Conservation (phyloP, 176 grass and related monocot genomes). For the Sorghum bicolor region DNA sequence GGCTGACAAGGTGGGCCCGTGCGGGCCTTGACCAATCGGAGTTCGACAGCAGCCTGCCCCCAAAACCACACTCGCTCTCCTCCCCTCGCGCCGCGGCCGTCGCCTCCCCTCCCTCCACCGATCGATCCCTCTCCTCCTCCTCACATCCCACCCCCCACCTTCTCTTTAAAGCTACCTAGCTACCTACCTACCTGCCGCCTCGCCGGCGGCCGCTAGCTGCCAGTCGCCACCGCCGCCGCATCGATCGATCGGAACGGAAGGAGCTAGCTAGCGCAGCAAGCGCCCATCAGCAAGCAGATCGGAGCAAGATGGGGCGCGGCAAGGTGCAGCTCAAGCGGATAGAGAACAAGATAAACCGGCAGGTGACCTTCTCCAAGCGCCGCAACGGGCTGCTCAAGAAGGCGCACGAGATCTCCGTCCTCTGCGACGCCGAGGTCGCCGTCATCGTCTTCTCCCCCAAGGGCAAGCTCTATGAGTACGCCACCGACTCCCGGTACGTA, state of each 20-base stretch:
- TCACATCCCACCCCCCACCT: too few relatives aligned
- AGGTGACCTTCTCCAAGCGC: constrained; percentile 83
- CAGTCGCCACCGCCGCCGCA: background rate
- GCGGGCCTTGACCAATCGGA: background rate
- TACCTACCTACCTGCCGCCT: background rate
- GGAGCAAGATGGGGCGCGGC: constrained; percentile 54
- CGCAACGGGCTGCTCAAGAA: constrained; percentile 75
- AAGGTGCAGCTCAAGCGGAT: constrained; percentile 89
- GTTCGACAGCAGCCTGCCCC: constrained; percentile 1
- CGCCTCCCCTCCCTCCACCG: background rate
- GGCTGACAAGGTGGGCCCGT: background rate
- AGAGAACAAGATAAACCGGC: constrained; percentile 85
- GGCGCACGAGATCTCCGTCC: constrained; percentile 86
- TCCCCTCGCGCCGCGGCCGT: background rate
- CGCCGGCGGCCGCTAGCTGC: background rate
- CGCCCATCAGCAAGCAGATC: too few relatives aligned
- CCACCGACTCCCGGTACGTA: constrained; percentile 40
- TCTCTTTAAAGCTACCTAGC: background rate
- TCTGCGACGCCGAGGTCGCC: constrained; percentile 75
- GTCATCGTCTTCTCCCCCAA: constrained; percentile 78
- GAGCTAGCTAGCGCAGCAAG: too few relatives aligned
- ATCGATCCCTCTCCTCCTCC: background rate
- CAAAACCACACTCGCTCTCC: background rate
- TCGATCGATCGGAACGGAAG: background rate
- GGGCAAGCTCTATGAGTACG: constrained; percentile 84